phyloP scores from a whole-genome alignment of 148 eudicot species.

The Cornus kousa region DNA sequence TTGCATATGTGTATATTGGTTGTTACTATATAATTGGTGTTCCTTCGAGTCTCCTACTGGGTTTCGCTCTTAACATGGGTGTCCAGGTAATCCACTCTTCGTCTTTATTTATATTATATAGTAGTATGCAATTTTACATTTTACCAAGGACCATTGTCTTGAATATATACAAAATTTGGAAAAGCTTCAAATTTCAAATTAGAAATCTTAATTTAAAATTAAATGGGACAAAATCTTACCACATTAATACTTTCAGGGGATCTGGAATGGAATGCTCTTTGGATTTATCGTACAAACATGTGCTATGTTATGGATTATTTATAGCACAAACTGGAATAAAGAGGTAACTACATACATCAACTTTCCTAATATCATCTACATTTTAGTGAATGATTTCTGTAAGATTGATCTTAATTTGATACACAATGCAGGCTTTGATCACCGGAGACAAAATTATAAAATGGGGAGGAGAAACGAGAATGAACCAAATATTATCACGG shows the following conservation, averaged over 20 bases:
- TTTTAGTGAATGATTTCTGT: no score
- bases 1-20: no score
- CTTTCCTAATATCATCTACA: no score
- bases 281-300: constrained; percentile 49
- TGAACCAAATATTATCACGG: no score
- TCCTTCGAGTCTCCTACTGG: constrained; percentile 41
- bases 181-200: no score
- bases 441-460: constrained; percentile 46
- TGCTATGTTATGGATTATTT: constrained; percentile 25
- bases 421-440: constrained; percentile 47
- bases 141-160: no score
- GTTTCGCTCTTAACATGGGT: constrained; percentile 28
- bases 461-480: constrained; percentile 37
- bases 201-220: no score
- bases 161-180: no score
- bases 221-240: no score
- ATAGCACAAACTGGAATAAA: constrained; percentile 53
- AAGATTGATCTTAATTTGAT: no score
- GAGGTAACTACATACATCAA: constrained; percentile 26
- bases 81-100: constrained; percentile 26
- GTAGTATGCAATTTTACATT: no score
- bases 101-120: neutral
- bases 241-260: constrained; percentile 37
- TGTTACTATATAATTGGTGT: constrained; percentile 19
- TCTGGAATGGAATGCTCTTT: constrained; percentile 52